Evolutionary conservation across 1,284 basidiomycete genomes (phyloP), one percentile per base, ranked within the genome.

Genomic region (Boletus sp.): DNA sequence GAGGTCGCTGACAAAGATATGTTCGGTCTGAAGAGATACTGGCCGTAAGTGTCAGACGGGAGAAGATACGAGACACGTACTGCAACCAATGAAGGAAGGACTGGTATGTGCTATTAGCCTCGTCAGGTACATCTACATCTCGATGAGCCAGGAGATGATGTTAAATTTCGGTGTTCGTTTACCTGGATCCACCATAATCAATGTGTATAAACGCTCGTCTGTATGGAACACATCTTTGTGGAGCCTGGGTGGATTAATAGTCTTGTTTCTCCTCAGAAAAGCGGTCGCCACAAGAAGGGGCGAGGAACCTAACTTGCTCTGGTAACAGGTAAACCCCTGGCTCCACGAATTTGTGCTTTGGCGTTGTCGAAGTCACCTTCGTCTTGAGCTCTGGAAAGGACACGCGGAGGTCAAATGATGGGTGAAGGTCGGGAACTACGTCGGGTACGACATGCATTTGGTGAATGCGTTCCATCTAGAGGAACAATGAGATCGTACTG

Each of bases 371-470:
- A 53, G 57, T 10, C 57, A 37, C 48, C 61, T 41, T 61, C 50
- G 52, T 52, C 26, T 46, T 38, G 1, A 59, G 66, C 57, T 65
- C 64, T 6, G 71, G 77, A 55, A 80, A 78, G 10, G 76, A 74
- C 36, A 93, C 60, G 48, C 81, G 82, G 5, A 94, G 68, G 62
- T 94, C 89, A 19, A 88, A 64, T 8, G 79, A 79, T 0, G 93
- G 91, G 42, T 78, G 78, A 16, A 95, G 67, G 27, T 72, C 72
- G 0, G 90, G 81, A 7, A 97, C 65, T 2, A 94, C 71, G 64
- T 98, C 95, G 0, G 95, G 94, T 4, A 96, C 75, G 44, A 98
- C 82, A 44, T 85, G 73, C 90, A 97, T 92, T 69, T 93, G 86
- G 59, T 88, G 76, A 39, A 95, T 67, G 58, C 94, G 85, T 67